Conservation (phyloP, 1,284 basidiomycete species). For the Ceratobasidium sp. region DNA sequence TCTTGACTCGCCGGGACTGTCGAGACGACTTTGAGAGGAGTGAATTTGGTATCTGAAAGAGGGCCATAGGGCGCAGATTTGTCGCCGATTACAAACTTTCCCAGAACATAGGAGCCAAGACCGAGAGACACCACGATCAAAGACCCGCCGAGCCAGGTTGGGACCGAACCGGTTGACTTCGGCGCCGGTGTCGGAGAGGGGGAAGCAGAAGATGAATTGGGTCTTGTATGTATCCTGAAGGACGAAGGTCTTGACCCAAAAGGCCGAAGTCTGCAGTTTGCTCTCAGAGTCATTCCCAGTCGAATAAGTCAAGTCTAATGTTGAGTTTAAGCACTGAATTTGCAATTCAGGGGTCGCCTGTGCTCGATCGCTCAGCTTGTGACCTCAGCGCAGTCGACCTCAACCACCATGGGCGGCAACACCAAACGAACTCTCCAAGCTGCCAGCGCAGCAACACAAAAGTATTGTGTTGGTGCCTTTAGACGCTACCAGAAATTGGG, state of each 20-base stretch:
- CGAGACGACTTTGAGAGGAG: constrained; percentile 67
- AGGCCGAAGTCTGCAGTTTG: constrained; percentile 13
- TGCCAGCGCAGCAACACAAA: not conserved
- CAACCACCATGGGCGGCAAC: constrained; percentile 40
- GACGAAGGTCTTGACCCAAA: not conserved
- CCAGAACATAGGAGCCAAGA: constrained; percentile 24
- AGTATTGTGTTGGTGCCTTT: constrained; percentile 18
- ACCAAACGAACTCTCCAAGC: constrained; percentile 14
- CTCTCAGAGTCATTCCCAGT: constrained; percentile 20
- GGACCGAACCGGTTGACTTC: not conserved
- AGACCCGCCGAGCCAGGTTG: constrained; percentile 20
- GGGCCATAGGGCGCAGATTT: constrained; percentile 51
- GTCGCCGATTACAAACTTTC: not conserved
- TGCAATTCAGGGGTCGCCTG: constrained; percentile 20
- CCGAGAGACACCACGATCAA: constrained; percentile 18
- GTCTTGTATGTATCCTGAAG: not conserved
- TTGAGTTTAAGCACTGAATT: constrained; percentile 11
- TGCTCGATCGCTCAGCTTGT: constrained; percentile 13
- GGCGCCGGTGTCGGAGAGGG: not conserved
- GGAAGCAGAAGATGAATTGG: constrained; percentile 4
- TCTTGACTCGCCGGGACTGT: constrained; percentile 63
- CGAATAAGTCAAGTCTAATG: not conserved
- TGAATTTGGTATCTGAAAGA: constrained; percentile 71
- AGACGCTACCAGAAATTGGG: constrained; percentile 62
- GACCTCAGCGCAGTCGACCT: constrained; percentile 35